A percentile compares a stretch with the other conserved stretches of the same genome.
Evolutionary conservation across 2,329 filamentous ascomycete species (phyloP).

Genomic region (Arthrobotrys sinensis): DNA sequence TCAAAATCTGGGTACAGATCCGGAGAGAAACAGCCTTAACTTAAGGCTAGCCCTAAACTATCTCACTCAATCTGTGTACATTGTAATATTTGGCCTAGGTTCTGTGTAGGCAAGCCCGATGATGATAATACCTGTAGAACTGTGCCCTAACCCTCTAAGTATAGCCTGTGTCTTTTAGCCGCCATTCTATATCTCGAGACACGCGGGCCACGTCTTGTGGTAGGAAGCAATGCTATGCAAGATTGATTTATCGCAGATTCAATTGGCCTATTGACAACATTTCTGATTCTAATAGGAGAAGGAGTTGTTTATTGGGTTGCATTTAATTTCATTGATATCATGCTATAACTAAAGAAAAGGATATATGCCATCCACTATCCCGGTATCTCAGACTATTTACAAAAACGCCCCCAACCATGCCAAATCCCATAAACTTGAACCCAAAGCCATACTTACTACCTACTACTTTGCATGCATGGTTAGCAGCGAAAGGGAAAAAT

Average conservation of each 20-base stretch:
- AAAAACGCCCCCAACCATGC: constrained; percentile 55
- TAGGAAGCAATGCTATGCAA: no score
- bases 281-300: no score
- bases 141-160: neutral
- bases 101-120: no score
- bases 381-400: constrained; percentile 45
- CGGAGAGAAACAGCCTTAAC: neutral
- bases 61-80: constrained; percentile 4
- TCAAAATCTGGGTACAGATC: no score
- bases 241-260: no score
- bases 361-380: constrained; percentile 31
- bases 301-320: neutral
- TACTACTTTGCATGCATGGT: constrained; percentile 32
- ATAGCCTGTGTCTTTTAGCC: neutral
- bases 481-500: neutral
- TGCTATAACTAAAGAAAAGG: constrained; percentile 19
- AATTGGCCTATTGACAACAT: no score
- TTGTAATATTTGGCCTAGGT: neutral
- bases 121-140: neutral
- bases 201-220: no score
- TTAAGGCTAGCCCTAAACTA: constrained; percentile 24
- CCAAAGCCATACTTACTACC: constrained; percentile 22
- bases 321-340: constrained; percentile 19
- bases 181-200: neutral
- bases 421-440: constrained; percentile 35